Conservation (phyloP, 257 asterid species). For the Solanum paucissectum region DNA sequence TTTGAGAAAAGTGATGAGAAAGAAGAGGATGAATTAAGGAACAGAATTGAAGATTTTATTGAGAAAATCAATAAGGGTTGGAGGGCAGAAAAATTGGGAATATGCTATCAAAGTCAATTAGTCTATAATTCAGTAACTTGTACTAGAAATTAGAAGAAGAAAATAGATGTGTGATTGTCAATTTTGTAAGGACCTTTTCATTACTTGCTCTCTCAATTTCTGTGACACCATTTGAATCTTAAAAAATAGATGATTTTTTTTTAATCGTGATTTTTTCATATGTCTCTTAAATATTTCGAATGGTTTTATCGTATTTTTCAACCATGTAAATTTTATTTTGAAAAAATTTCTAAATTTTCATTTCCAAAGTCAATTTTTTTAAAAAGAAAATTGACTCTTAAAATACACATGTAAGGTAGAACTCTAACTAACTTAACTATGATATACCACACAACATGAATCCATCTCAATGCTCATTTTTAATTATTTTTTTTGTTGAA, state of each 20-base stretch:
- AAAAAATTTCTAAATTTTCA: no score
- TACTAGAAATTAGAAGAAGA: not conserved
- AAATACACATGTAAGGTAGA: no score
- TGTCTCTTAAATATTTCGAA: no score
- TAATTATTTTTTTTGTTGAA: no score
- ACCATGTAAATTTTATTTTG: no score
- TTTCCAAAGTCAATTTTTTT: no score
- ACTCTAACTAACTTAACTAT: not conserved
- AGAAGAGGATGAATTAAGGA: constrained; percentile 24
- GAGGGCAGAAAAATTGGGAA: constrained; percentile 22
- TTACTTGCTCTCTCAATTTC: not conserved
- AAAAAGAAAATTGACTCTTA: no score
- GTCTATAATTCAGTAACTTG: not conserved
- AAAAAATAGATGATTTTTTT: no score
- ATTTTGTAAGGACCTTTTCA: not conserved
- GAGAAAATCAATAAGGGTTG: constrained; percentile 25
- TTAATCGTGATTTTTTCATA: no score
- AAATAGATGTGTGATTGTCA: not conserved
- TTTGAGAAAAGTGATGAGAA: constrained; percentile 1
- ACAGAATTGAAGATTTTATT: constrained; percentile 29
- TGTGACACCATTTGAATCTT: fast-evolving
- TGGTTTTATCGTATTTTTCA: no score
- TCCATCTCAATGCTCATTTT: not conserved
- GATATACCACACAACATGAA: not conserved
- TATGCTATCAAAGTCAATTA: not conserved